phyloP scores from a whole-genome alignment of 768 basidiomycete species.

The Pisolithus tinctorius region DNA sequence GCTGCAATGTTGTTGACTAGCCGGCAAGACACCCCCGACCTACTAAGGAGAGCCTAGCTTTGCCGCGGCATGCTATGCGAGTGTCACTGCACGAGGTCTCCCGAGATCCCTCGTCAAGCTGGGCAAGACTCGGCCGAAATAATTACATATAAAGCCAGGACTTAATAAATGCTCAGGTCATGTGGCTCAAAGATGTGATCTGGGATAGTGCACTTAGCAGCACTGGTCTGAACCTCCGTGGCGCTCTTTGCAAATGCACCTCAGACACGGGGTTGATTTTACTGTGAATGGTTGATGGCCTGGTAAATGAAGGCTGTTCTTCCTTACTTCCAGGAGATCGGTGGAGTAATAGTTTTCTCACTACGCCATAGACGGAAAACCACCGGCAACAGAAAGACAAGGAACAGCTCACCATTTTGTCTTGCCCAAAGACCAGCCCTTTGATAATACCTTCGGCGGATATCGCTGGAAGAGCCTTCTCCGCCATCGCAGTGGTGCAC shows the following conservation, averaged over 20 bases:
- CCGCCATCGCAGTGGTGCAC: background rate
- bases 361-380: conserved; percentile 7
- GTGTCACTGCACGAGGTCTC: too few species aligned
- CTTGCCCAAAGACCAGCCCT: conserved; percentile 3
- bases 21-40: too few species aligned
- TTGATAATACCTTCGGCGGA: conserved; percentile 1
- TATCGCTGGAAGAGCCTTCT: conserved; percentile 4
- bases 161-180: background rate
- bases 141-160: background rate
- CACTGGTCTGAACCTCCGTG: background rate
- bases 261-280: conserved; percentile 14
- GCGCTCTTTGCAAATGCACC: background rate
- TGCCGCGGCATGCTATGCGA: too few species aligned
- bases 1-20: too few species aligned
- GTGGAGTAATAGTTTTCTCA: conserved; percentile 9
- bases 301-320: conserved; percentile 2
- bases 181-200: background rate
- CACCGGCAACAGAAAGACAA: conserved; percentile 20
- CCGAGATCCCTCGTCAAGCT: too few species aligned
- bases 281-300: conserved; percentile 5
- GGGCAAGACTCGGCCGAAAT: too few species aligned
- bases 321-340: conserved; percentile 4
- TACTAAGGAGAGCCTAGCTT: too few species aligned
- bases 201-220: background rate
- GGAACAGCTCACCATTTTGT: conserved; percentile 1